These are phyloP conservation scores for Avicennia marina DNA, from an alignment of 257 asterid genomes.

Conservation along the genomic window DNA sequence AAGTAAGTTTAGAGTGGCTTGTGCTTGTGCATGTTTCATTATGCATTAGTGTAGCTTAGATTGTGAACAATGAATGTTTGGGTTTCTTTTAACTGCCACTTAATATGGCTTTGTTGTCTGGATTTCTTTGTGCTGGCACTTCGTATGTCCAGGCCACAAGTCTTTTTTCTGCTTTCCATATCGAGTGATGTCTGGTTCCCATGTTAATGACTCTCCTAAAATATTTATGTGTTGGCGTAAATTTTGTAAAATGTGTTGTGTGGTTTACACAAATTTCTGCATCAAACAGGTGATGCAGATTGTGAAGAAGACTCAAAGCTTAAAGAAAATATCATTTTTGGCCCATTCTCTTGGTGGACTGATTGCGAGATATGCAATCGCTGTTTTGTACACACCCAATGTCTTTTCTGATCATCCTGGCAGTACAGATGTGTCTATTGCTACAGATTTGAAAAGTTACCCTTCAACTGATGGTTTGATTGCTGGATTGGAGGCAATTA, in stretches of 20 bases:
- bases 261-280: conserved; percentile 3
- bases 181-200: background rate
- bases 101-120: background rate
- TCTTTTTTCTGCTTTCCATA: conserved; percentile 4
- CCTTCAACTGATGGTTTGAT: conserved; percentile 43
- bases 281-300: conserved; percentile 56
- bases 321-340: conserved; percentile 74
- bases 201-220: too few relatives aligned
- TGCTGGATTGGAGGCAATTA: conserved; percentile 87
- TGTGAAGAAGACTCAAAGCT: conserved; percentile 54
- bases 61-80: background rate
- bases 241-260: background rate
- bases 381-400: conserved; percentile 56
- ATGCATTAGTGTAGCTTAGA: conserved; percentile 1
- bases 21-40: background rate
- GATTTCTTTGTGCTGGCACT: background rate
- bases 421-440: conserved; percentile 27
- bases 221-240: background rate
- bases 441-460: conserved; percentile 23
- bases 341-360: conserved; percentile 99
- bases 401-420: conserved; percentile 21
- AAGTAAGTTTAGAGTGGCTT: conserved; percentile 49
- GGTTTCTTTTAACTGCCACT: conserved; percentile 1
- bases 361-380: conserved; percentile 84
- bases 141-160: background rate